Conservation (phyloP, 164 flowering plant species). For the Aristolochia contorta region DNA sequence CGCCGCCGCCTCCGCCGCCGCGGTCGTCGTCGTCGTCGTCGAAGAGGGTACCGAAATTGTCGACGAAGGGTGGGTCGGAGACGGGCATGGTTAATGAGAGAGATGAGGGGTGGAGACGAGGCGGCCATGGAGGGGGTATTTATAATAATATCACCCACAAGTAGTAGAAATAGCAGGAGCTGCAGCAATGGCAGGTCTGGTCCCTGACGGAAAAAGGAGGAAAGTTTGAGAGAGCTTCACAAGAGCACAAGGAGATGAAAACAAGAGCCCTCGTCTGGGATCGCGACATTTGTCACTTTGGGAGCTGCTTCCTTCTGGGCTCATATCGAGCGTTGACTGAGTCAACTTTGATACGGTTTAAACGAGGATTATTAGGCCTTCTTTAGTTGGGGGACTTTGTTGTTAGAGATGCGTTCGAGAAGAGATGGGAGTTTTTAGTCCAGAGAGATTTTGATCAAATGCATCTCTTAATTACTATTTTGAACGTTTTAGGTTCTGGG, state of each 20-base stretch:
- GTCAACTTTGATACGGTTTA: constrained; percentile 12
- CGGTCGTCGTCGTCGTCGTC: background rate
- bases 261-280: constrained; percentile 18
- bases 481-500: no score
- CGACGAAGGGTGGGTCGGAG: constrained; percentile 42
- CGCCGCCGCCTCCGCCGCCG: background rate
- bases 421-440: no score
- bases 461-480: no score
- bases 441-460: no score
- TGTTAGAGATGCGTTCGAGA: no score
- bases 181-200: background rate
- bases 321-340: constrained; percentile 12
- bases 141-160: no score
- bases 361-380: no score
- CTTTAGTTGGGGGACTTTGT: no score
- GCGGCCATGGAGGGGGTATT: background rate
- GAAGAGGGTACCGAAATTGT: constrained; percentile 24
- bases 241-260: constrained; percentile 26
- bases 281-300: constrained; percentile 36
- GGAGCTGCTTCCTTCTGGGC: constrained; percentile 10
- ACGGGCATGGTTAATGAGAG: background rate
- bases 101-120: background rate
- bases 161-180: no score
- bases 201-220: background rate
- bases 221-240: constrained; percentile 1